phyloP scores from a whole-genome alignment of 805 yeast genomes.

The Ogataea wickerhamii region DNA sequence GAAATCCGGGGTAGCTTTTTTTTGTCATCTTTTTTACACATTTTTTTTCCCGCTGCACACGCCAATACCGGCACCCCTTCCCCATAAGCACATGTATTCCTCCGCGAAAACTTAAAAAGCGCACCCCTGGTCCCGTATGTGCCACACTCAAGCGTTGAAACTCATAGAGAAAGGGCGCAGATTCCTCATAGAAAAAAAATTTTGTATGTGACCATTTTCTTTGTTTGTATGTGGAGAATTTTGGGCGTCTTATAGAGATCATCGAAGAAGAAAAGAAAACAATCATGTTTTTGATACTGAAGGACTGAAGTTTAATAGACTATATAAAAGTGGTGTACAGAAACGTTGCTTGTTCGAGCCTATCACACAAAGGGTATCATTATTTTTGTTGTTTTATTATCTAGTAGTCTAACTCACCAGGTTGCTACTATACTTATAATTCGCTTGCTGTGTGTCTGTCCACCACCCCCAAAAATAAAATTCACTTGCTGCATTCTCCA shows the following conservation, averaged over 20 bases:
- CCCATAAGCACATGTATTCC: too few species aligned
- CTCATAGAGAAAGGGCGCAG: not conserved
- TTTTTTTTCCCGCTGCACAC: too few species aligned
- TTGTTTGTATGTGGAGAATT: constrained; percentile 1
- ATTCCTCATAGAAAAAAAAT: not conserved
- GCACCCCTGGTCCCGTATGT: too few species aligned
- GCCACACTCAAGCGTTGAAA: too few species aligned
- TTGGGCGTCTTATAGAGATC: constrained; percentile 7
- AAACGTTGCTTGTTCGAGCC: not conserved
- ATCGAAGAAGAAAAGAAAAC: not conserved
- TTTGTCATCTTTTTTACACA: too few species aligned
- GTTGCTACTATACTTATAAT: not conserved
- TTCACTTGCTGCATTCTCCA: not conserved
- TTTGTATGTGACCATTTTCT: constrained; percentile 6
- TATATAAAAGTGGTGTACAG: not conserved
- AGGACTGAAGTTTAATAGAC: too few species aligned
- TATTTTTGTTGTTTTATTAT: too few species aligned
- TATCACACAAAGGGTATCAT: not conserved
- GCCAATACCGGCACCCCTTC: too few species aligned
- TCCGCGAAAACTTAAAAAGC: too few species aligned
- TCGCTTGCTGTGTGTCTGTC: not conserved
- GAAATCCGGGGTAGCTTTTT: not conserved
- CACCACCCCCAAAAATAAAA: not conserved
- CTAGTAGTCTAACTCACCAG: too few species aligned
- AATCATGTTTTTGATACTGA: constrained; percentile 1